Conservation (phyloP, 345 rosid genomes). For the Excoecaria agallocha region DNA sequence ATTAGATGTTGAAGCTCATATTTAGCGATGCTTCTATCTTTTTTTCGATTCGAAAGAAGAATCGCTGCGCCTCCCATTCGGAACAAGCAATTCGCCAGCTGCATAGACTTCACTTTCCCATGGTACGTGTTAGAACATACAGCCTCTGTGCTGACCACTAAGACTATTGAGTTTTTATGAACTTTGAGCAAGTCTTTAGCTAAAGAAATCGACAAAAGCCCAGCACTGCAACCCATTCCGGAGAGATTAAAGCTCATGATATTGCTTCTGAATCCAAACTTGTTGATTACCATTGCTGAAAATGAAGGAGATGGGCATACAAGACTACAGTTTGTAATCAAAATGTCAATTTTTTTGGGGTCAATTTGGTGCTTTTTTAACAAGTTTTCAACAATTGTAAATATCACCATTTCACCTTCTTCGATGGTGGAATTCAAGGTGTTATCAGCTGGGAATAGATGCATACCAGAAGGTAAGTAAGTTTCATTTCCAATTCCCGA, state of each 20-base stretch:
- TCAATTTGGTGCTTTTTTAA: slow-evolving; percentile 5
- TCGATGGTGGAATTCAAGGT: slow-evolving; percentile 9
- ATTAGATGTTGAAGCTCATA: slow-evolving; percentile 19
- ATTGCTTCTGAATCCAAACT: slow-evolving; percentile 17
- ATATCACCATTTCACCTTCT: slow-evolving; percentile 18
- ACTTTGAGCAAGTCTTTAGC: slow-evolving; percentile 18
- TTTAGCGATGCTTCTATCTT: slow-evolving; percentile 5
- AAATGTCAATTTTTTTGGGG: slow-evolving; percentile 14
- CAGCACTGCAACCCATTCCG: slow-evolving; percentile 27
- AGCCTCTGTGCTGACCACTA: slow-evolving; percentile 15
- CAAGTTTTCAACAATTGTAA: not conserved
- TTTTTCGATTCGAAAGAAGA: slow-evolving; percentile 13
- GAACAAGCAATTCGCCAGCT: slow-evolving; percentile 21
- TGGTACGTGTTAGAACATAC: slow-evolving; percentile 12
- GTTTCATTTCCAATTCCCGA: slow-evolving; percentile 23
- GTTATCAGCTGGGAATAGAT: slow-evolving; percentile 6
- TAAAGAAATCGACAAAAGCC: slow-evolving; percentile 7
- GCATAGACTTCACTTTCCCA: slow-evolving; percentile 17
- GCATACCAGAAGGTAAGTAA: slow-evolving; percentile 10
- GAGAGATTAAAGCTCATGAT: slow-evolving; percentile 16
- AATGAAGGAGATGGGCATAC: slow-evolving; percentile 19
- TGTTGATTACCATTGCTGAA: slow-evolving; percentile 18
- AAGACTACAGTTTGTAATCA: slow-evolving; percentile 20
- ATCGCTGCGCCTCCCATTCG: slow-evolving; percentile 24
- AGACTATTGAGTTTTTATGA: not conserved